A percentile compares a stretch with the other conserved stretches of the same genome.
Conservation (phyloP, 768 basidiomycete species). For the Arthromyces matolae region DNA sequence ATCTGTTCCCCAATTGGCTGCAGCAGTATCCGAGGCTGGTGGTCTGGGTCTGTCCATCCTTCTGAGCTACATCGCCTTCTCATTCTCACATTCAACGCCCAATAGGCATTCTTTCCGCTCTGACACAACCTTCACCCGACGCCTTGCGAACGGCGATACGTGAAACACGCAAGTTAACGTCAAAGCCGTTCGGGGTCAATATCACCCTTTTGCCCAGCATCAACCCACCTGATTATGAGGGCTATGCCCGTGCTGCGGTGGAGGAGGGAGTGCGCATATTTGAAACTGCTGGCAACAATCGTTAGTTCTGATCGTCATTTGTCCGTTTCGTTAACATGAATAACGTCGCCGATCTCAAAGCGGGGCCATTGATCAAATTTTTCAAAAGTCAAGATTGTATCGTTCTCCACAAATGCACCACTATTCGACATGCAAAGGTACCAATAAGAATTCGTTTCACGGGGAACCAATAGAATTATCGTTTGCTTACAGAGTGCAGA, state of each 20-base stretch:
- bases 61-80: not conserved
- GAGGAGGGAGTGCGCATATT: conserved; percentile 87
- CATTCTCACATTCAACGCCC: conserved; percentile 1
- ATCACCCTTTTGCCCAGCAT: conserved; percentile 86
- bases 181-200: conserved; percentile 81
- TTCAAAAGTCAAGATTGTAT: conserved; percentile 77
- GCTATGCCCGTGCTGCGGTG: conserved; percentile 75
- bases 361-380: conserved; percentile 72
- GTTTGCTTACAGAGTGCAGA: conserved; percentile 43
- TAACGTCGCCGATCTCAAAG: conserved; percentile 33
- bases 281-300: conserved; percentile 91
- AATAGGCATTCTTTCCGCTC: conserved; percentile 76
- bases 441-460: conserved; percentile 1
- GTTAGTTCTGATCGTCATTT: conserved; percentile 54
- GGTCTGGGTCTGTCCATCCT: conserved; percentile 56
- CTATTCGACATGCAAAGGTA: conserved; percentile 82
- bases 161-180: conserved; percentile 66
- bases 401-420: conserved; percentile 90
- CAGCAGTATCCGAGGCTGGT: conserved; percentile 80
- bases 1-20: conserved; percentile 67
- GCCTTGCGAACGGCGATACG: conserved; percentile 77
- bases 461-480: too few species aligned
- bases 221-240: conserved; percentile 86
- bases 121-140: conserved; percentile 84
- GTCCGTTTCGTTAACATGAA: not conserved